Conservation (phyloP, 2,329 filamentous ascomycete species). For the Xylogone sp. region DNA sequence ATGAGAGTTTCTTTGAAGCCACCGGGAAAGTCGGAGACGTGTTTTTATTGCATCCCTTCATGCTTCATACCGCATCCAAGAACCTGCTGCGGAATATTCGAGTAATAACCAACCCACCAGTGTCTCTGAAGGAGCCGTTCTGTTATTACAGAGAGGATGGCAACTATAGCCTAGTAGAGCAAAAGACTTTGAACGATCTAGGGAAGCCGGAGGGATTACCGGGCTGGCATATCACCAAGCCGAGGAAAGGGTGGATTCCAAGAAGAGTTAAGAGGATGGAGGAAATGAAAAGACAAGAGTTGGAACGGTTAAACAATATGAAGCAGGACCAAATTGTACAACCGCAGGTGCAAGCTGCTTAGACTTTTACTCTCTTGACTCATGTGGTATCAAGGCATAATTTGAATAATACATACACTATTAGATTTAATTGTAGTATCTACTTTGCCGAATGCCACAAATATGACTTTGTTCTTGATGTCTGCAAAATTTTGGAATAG, state of each 20-base stretch:
- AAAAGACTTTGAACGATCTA: conserved; percentile 45
- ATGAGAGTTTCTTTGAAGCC: conserved; percentile 43
- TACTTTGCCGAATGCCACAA: too few relatives aligned
- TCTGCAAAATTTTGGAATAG: too few relatives aligned
- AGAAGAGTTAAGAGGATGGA: conserved; percentile 37
- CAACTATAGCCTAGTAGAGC: conserved; percentile 47
- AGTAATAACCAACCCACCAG: conserved; percentile 53
- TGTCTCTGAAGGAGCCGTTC: conserved; percentile 47
- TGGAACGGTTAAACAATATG: conserved; percentile 29
- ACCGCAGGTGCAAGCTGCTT: background rate
- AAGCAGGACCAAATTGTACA: background rate
- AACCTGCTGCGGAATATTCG: conserved; percentile 43
- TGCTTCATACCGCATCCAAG: conserved; percentile 48
- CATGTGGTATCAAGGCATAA: too few relatives aligned
- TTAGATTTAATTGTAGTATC: too few relatives aligned
- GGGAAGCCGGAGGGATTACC: conserved; percentile 37
- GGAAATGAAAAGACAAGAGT: conserved; percentile 40
- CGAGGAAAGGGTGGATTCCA: conserved; percentile 41
- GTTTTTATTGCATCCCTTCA: conserved; percentile 50
- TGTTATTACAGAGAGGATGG: conserved; percentile 41
- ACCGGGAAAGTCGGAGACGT: conserved; percentile 51
- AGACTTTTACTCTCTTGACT: background rate
- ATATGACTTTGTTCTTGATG: too few relatives aligned
- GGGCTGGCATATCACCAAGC: conserved; percentile 43
- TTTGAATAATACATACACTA: too few relatives aligned